Percentiles rank a stretch among this genome's conserved stretches.
Conservation (phyloP, 2,329 filamentous ascomycete genomes). For the Scytalidium lignicola region DNA sequence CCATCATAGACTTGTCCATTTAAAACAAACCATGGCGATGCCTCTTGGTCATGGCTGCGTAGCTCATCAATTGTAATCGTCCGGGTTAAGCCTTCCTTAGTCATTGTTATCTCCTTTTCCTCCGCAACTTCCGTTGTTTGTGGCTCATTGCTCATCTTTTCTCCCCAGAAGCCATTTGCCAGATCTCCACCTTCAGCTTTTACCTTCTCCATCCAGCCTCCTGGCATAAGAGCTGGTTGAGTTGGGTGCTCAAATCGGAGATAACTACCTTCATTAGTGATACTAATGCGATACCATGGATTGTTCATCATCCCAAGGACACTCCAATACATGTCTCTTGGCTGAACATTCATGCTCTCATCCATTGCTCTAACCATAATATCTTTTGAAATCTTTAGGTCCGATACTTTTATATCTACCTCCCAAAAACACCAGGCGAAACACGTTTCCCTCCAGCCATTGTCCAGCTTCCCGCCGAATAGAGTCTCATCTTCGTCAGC, state of each 20-base stretch:
- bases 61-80: conserved; percentile 68
- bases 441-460: conserved; percentile 73
- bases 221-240: conserved; percentile 68
- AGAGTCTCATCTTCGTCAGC: conserved; percentile 54
- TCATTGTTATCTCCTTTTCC: conserved; percentile 70
- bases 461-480: conserved; percentile 72
- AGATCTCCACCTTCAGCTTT: conserved; percentile 80
- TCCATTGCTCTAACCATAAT: conserved; percentile 86
- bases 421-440: conserved; percentile 97
- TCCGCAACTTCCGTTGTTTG: conserved; percentile 42
- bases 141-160: conserved; percentile 53
- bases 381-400: conserved; percentile 61
- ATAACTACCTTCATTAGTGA: conserved; percentile 59
- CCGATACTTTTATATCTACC: conserved; percentile 57
- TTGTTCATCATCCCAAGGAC: conserved; percentile 98
- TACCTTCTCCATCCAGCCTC: conserved; percentile 90
- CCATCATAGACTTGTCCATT: conserved; percentile 88
- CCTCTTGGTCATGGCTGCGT: conserved; percentile 57
- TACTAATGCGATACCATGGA: conserved; percentile 80
- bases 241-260: conserved; percentile 86
- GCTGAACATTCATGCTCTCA: conserved; percentile 79
- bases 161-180: conserved; percentile 79
- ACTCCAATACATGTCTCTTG: conserved; percentile 93
- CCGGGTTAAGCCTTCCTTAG: conserved; percentile 58
- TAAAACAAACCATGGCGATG: conserved; percentile 80